These are phyloP conservation scores for Phytophthora boehmeriae DNA, from an alignment of 352 stramenopile genomes.

Conservation along the genomic window DNA sequence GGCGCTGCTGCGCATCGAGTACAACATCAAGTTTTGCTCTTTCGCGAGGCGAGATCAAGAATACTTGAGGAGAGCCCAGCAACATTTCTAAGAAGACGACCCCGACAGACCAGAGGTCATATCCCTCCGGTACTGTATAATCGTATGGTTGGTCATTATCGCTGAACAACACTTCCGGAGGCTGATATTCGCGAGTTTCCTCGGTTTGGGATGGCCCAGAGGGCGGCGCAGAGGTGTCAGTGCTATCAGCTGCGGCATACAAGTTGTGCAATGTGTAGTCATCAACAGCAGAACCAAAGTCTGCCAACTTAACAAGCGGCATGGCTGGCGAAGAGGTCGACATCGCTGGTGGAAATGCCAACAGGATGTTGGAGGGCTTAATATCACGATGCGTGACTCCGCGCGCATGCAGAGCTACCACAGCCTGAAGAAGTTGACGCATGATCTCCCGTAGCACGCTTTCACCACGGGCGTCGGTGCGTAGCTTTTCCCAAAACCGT, in stretches of 20 bases:
- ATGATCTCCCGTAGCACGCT: conserved; percentile 91
- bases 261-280: conserved; percentile 76
- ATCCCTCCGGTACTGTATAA: conserved; percentile 62
- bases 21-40: conserved; percentile 90
- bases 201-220: conserved; percentile 88
- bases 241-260: conserved; percentile 62
- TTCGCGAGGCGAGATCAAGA: conserved; percentile 83
- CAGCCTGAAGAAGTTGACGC: conserved; percentile 92
- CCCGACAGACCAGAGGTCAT: conserved; percentile 94
- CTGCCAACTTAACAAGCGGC: conserved; percentile 77
- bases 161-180: conserved; percentile 90
- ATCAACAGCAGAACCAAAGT: conserved; percentile 90
- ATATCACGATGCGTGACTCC: conserved; percentile 93
- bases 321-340: conserved; percentile 20
- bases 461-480: conserved; percentile 55
- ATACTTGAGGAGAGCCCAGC: conserved; percentile 92
- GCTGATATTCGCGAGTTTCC: conserved; percentile 95
- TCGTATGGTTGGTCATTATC: conserved; percentile 66
- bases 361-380: conserved; percentile 83
- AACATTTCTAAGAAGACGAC: conserved; percentile 97
- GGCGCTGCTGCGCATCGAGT: conserved; percentile 52
- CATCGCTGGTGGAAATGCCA: conserved; percentile 36
- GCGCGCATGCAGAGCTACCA: conserved; percentile 87
- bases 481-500: conserved; percentile 79
- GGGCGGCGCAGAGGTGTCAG: conserved; percentile 53